Evolutionary conservation across 441 rosid species (phyloP).

Genomic region (Gossypium aridum): DNA sequence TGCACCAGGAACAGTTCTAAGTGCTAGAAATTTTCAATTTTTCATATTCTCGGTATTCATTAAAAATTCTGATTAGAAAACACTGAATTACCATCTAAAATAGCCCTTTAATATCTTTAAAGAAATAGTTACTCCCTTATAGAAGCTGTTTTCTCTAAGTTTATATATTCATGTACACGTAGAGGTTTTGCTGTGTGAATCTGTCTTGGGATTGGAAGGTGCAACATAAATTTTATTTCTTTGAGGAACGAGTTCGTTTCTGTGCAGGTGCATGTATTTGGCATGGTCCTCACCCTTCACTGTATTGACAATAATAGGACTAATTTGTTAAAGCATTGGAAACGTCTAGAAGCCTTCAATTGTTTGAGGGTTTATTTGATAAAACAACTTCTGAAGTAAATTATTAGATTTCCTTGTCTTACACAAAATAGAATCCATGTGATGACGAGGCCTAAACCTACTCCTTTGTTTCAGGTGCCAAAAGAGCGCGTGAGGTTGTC

Average conservation of each 20-base stretch:
- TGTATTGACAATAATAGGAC: not conserved
- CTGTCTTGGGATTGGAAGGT: not conserved
- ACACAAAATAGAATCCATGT: not conserved
- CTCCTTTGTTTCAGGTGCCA: slow-evolving; percentile 52
- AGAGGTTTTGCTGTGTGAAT: not conserved
- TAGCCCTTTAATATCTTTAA: not conserved
- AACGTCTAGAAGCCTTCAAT: not conserved
- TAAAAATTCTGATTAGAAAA: not conserved
- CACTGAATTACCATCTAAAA: not conserved
- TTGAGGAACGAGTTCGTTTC: not conserved
- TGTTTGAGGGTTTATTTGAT: not conserved
- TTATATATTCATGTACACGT: no score
- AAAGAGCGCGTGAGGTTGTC: slow-evolving; percentile 69
- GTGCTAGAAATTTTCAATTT: not conserved
- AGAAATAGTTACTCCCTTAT: not conserved
- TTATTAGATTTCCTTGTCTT: not conserved
- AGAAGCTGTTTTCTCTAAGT: no score
- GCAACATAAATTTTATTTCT: not conserved
- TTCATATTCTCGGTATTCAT: not conserved
- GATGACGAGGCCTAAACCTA: slow-evolving; percentile 6
- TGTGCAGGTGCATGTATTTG: not conserved
- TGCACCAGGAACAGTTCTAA: not conserved
- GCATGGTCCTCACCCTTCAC: not conserved
- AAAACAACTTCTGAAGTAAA: not conserved
- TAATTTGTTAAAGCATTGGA: not conserved